phyloP scores from a whole-genome alignment of 345 rosid genomes.

The Laguncularia racemosa region DNA sequence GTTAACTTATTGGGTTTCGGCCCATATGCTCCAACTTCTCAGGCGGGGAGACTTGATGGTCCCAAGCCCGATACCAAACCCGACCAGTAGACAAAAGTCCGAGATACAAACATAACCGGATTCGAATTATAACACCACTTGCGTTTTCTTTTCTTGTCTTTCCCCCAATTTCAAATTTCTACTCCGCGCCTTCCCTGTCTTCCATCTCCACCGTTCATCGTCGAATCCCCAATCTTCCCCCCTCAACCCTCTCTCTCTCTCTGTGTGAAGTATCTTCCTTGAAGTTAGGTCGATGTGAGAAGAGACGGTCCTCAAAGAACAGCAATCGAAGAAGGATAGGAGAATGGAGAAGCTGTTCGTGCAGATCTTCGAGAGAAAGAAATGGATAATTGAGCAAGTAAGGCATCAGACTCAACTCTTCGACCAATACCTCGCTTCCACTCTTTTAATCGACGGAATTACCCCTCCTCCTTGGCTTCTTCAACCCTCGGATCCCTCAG shows the following conservation, averaged over 20 bases:
- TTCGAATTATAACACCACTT: no score
- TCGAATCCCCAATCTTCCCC: background rate
- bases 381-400: conserved; percentile 43
- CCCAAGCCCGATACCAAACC: no score
- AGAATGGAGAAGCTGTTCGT: conserved; percentile 51
- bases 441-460: conserved; percentile 56
- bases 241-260: background rate
- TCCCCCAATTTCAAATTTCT: background rate
- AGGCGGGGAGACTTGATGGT: no score
- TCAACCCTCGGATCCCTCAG: conserved; percentile 7
- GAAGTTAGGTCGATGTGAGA: no score
- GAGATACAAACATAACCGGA: no score
- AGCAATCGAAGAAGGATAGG: conserved; percentile 6
- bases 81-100: no score
- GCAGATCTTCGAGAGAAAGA: conserved; percentile 69
- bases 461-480: conserved; percentile 72
- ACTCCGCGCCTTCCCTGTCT: background rate
- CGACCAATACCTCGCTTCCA: conserved; percentile 67
- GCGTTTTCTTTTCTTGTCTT: no score
- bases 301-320: no score
- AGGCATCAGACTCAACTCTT: conserved; percentile 53
- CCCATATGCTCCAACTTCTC: background rate
- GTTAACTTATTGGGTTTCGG: background rate
- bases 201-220: background rate
- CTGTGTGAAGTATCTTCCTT: background rate